Conservation (phyloP, 768 basidiomycete genomes). For the Pisolithus tinctorius region DNA sequence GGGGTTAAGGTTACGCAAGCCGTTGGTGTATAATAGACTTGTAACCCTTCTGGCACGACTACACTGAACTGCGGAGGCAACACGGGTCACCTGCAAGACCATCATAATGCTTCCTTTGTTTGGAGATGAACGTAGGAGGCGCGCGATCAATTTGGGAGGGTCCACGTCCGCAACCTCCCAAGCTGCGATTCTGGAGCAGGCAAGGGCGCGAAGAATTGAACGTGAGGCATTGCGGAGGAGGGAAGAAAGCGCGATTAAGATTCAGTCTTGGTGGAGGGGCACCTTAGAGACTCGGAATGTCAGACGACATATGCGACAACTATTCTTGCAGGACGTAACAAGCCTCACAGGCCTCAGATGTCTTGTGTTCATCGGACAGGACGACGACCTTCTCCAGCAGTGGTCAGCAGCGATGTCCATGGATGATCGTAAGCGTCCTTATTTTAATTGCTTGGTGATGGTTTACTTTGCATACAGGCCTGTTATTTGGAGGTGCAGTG, state of each 20-base stretch:
- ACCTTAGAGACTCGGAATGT: conserved; percentile 33
- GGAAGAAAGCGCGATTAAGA: conserved; percentile 49
- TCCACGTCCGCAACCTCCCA: conserved; percentile 44
- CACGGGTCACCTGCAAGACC: background rate
- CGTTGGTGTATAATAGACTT: no score
- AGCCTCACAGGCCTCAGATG: conserved; percentile 55
- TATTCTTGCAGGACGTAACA: conserved; percentile 47
- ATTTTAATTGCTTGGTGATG: background rate
- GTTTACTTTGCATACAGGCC: conserved; percentile 23
- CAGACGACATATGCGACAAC: conserved; percentile 37
- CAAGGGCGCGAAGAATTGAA: conserved; percentile 53
- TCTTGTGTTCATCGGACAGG: conserved; percentile 52
- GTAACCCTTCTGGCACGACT: no score
- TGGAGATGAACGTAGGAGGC: conserved; percentile 43
- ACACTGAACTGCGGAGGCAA: background rate
- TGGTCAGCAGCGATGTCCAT: conserved; percentile 25
- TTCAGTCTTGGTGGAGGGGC: conserved; percentile 73
- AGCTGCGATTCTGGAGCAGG: conserved; percentile 53
- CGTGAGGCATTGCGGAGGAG: conserved; percentile 48
- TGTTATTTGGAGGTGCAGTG: conserved; percentile 33
- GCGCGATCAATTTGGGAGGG: conserved; percentile 76
- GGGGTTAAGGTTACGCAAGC: no score
- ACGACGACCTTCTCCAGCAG: conserved; percentile 23
- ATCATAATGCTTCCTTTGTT: conserved; percentile 38
- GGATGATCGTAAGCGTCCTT: conserved; percentile 14